phyloP scores from a whole-genome alignment of 805 yeast species.

The Saturnispora bothae region DNA sequence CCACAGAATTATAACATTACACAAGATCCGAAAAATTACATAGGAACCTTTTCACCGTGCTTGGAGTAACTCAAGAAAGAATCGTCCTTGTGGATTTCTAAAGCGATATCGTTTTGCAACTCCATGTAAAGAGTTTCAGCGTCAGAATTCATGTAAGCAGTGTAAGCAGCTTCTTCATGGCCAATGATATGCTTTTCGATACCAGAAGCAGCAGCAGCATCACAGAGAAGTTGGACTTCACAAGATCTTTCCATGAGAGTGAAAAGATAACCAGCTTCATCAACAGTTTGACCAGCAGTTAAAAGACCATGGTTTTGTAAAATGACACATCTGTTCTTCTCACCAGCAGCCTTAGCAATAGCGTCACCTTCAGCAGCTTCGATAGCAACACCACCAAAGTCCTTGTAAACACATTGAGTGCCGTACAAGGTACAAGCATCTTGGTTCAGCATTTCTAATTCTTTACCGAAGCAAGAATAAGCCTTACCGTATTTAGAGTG shows the following conservation, averaged over 20 bases:
- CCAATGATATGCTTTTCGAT: conserved; percentile 33
- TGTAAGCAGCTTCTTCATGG: conserved; percentile 59
- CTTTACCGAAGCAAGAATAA: conserved; percentile 52
- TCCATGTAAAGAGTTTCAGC: conserved; percentile 62
- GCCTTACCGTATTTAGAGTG: conserved; percentile 59
- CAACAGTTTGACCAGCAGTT: conserved; percentile 61
- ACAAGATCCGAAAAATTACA: not conserved
- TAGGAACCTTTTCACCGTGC: conserved; percentile 3
- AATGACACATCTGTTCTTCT: conserved; percentile 42
- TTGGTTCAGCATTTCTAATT: conserved; percentile 71
- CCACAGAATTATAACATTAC: not conserved
- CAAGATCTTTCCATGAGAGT: conserved; percentile 55
- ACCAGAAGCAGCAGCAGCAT: conserved; percentile 36
- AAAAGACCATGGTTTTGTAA: conserved; percentile 65
- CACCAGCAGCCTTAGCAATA: conserved; percentile 53
- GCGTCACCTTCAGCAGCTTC: conserved; percentile 52
- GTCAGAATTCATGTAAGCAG: conserved; percentile 49
- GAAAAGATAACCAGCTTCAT: conserved; percentile 63
- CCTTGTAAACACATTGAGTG: conserved; percentile 51
- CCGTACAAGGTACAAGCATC: conserved; percentile 63
- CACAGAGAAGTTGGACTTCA: conserved; percentile 55
- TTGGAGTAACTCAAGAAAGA: conserved; percentile 22
- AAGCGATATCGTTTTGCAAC: conserved; percentile 60
- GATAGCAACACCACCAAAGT: conserved; percentile 73
- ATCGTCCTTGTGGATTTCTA: conserved; percentile 28